phyloP scores from a whole-genome alignment of 257 asterid genomes.

The Capsicum chinense region DNA sequence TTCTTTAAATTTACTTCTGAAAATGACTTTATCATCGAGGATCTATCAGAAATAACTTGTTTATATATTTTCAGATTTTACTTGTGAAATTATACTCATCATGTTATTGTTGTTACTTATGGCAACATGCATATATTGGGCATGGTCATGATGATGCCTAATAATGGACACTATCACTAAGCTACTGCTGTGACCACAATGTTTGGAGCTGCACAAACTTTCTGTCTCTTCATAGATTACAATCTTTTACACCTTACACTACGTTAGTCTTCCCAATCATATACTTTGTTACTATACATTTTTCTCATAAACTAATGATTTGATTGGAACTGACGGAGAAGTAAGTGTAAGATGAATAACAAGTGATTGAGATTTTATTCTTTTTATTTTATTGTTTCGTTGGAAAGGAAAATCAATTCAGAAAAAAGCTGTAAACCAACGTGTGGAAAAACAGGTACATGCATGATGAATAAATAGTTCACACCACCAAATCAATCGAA shows the following conservation, averaged over 20 bases:
- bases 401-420: slow-evolving; percentile 12
- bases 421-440: not conserved
- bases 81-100: not conserved
- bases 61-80: accelerated
- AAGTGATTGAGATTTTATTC: not conserved
- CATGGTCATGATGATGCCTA: not conserved
- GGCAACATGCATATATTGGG: not conserved
- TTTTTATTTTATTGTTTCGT: not conserved
- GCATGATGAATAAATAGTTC: not conserved
- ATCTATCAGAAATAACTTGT: too few relatives aligned
- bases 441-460: not conserved
- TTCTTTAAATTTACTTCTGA: too few relatives aligned
- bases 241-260: not conserved
- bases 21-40: too few relatives aligned
- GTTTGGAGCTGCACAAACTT: not conserved
- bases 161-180: not conserved
- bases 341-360: not conserved
- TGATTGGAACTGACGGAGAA: not conserved
- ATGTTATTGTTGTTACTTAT: not conserved
- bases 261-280: not conserved
- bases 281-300: not conserved
- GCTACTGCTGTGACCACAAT: not conserved
- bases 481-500: slow-evolving; percentile 9
- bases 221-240: slow-evolving; percentile 20
- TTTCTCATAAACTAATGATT: not conserved